Evolutionary conservation across 352 stramenopile species (phyloP), one percentile per base, ranked within the genome.

Genomic region (Phytophthora capsici): DNA sequence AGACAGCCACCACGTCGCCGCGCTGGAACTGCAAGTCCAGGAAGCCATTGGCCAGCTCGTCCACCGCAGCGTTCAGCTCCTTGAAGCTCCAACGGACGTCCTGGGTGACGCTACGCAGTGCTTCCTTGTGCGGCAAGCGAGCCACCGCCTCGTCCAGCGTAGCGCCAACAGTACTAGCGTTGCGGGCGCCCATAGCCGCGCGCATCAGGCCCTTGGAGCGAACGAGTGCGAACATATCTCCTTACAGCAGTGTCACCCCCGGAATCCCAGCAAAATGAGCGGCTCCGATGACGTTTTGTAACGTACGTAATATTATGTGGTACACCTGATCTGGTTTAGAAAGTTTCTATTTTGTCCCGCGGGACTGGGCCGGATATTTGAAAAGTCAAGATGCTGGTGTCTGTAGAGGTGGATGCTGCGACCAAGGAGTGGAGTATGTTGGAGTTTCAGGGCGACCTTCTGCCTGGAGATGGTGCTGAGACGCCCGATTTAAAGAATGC

Each of bases 41-140:
- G 54, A 96, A 83, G 14, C 88, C 86, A 69, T 90, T 86, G 49
- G 86, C 84, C 36, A 95, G 49, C 54, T 96, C 84, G 66, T 91
- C 78, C 49, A 94, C 88, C 20, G 69, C 70, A 23, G 72, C 65
- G 47, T 86, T 75, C n/a, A 96, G 83, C 66, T 96, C 86, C 72
- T 90, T 77, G 75, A 89, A 96, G 59, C 85, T 94, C 80, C 82
- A 94, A 52, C 86, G 88, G 45, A 94, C 69, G 62, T 95, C 88
- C 73, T 93, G 84, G 69, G 89, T 86, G 52, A 94, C 74, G 66
- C 75, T 90, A 55, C 83, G 88, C 62, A 96, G 77, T 55, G 86
- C 88, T 57, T 96, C 88, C 74, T 93, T 94, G 73, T 96, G 88
- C 55, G 88, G 88, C 57, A 96, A 68, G 19, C 84, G 80, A 40